Evolutionary conservation across 441 rosid genomes (phyloP), one percentile per base, ranked within the genome.

Genomic region (Adansonia grandidieri): DNA sequence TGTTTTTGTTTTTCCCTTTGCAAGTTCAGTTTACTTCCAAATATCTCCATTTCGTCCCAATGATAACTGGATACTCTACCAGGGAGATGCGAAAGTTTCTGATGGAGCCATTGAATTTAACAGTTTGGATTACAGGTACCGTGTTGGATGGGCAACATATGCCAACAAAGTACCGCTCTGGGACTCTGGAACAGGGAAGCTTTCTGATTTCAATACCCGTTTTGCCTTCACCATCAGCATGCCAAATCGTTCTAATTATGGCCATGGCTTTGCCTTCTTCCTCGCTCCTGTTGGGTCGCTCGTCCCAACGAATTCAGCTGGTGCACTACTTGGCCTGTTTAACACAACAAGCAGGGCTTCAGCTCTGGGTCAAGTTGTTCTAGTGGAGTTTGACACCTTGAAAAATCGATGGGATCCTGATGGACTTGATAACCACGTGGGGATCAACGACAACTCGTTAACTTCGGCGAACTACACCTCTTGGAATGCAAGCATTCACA

Each of bases 241-340:
- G 2, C 9, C 1, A 11, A n/a, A 51, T 14, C 6, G 15, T 28
- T 14, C 68, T 13, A 1, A 32, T 13, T 32, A 63, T 32, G 68
- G 68, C 1, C 68, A 63, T 63, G 68, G 68, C 40, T 40, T 63
- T 63, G 68, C 4, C 68, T 63, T 63, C 45, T 63, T 32, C n/a
- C 68, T 63, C 0, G 68, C 68, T 63, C 68, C 45, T 32, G 45
- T 32, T 28, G 68, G 45, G 19, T 63, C 68, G 32, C 68, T 13
- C 0, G 5, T 63, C 68, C 68, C 68, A 13, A 17, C 45, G 77
- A 71, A 8, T 76, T 8, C n/a, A 15, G 7, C 6, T 80, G 81
- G 14, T 66, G 71, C 5, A 5, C 20, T 15, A 1, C 5, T 66
- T 0, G 71, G 51, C 17, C n/a, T 42, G 9, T 66, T 66, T n/a